These are phyloP conservation scores for Gymnopilus dilepis DNA, from an alignment of 768 basidiomycete genomes.

Conservation along the genomic window DNA sequence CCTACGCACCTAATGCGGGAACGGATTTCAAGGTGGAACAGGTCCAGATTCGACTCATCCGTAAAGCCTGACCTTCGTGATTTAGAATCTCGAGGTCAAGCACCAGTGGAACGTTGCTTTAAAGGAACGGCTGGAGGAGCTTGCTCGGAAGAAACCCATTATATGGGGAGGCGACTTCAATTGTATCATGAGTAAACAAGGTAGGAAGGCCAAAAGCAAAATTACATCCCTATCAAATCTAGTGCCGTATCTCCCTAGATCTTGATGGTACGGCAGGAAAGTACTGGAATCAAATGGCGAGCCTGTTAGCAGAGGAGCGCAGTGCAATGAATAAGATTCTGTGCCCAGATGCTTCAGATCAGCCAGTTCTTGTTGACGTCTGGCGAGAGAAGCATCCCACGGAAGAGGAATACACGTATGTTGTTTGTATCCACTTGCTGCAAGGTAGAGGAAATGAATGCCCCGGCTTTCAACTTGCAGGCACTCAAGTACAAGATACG, in stretches of 20 bases:
- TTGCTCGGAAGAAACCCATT: slow-evolving; percentile 78
- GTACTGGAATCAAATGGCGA: slow-evolving; percentile 86
- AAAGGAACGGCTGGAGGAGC: slow-evolving; percentile 63
- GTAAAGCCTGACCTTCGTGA: background rate
- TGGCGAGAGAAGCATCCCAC: slow-evolving; percentile 74
- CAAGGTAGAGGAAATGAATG: background rate
- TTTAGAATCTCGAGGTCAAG: slow-evolving; percentile 72
- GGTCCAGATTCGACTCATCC: too few species aligned
- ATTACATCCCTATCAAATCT: background rate
- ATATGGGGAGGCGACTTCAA: slow-evolving; percentile 88
- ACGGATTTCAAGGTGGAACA: slow-evolving; percentile 62
- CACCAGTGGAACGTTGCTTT: slow-evolving; percentile 79
- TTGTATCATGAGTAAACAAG: slow-evolving; percentile 71
- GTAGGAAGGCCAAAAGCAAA: slow-evolving; percentile 40
- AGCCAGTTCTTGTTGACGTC: slow-evolving; percentile 68
- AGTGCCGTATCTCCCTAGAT: slow-evolving; percentile 37
- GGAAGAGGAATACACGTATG: slow-evolving; percentile 71
- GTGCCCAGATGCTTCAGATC: slow-evolving; percentile 41
- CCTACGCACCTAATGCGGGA: slow-evolving; percentile 84
- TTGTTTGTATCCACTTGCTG: background rate
- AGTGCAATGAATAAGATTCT: slow-evolving; percentile 69
- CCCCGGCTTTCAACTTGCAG: background rate
- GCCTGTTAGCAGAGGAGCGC: slow-evolving; percentile 81
- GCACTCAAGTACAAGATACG: background rate
- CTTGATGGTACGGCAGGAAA: slow-evolving; percentile 59